phyloP scores from a whole-genome alignment of 108 stramenopile genomes.

The Phaeodactylum tricornutum region DNA sequence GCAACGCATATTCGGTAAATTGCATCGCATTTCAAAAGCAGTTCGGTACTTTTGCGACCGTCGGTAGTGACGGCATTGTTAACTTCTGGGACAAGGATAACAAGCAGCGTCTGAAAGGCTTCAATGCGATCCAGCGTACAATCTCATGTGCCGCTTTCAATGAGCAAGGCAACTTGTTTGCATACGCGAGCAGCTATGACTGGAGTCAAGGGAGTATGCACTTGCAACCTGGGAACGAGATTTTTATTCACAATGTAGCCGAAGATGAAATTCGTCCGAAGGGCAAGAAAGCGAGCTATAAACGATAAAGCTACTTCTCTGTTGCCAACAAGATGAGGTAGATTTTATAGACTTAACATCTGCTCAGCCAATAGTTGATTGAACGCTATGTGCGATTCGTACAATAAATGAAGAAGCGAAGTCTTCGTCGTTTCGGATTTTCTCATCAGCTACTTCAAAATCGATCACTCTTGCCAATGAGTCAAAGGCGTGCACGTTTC shows the following conservation, averaged over 20 bases:
- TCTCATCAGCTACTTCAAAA: conserved; percentile 27
- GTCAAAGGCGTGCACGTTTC: conserved; percentile 24
- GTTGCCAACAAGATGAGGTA: too few species aligned
- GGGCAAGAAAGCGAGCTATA: too few species aligned
- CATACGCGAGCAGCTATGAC: conserved; percentile 88
- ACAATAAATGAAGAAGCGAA: too few species aligned
- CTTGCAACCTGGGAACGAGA: conserved; percentile 66
- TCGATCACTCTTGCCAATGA: conserved; percentile 33
- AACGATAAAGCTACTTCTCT: too few species aligned
- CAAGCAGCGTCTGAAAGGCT: conserved; percentile 78
- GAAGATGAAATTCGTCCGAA: conserved; percentile 90
- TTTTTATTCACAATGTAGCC: conserved; percentile 63
- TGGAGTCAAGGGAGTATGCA: conserved; percentile 78
- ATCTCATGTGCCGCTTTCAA: conserved; percentile 83
- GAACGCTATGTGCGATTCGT: too few species aligned
- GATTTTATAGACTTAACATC: too few species aligned
- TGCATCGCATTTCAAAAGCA: conserved; percentile 76
- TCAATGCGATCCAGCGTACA: conserved; percentile 41
- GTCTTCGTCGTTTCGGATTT: too few species aligned
- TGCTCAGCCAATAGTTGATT: too few species aligned
- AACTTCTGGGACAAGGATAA: conserved; percentile 96
- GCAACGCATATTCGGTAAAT: conserved; percentile 81
- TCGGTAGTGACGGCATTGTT: conserved; percentile 84
- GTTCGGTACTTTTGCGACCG: conserved; percentile 87
- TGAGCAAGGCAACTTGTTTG: conserved; percentile 83